Evolutionary conservation across 139 green algal genomes (phyloP).

Genomic region (Trebouxia sp.): DNA sequence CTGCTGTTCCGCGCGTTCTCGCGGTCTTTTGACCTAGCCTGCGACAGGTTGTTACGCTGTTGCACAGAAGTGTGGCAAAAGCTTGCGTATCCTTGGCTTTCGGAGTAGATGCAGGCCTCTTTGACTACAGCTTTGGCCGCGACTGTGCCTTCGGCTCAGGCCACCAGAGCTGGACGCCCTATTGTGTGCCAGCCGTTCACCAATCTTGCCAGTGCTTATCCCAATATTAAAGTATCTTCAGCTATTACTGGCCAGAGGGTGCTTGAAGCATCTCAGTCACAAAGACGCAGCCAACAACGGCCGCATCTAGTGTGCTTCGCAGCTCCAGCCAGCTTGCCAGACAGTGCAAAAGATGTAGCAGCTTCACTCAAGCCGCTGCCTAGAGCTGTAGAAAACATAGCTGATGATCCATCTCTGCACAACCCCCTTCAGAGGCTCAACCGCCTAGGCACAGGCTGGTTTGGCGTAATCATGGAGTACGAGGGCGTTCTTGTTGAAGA

Average conservation of each 20-base stretch:
- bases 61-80: too few relatives aligned
- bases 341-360: conserved; percentile 1
- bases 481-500: conserved; percentile 82
- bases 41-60: too few relatives aligned
- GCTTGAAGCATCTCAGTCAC: too few relatives aligned
- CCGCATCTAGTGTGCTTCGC: not conserved
- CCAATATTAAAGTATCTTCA: not conserved
- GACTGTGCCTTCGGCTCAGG: not conserved
- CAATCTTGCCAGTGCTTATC: conserved; percentile 9
- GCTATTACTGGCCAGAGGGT: not conserved
- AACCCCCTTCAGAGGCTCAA: conserved; percentile 64
- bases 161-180: not conserved
- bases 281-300: not conserved
- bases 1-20: too few relatives aligned
- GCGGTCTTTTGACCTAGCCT: too few relatives aligned
- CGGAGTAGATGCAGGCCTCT: conserved; percentile 20
- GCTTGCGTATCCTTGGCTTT: too few relatives aligned
- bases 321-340: conserved; percentile 9
- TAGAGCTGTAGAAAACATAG: conserved; percentile 45
- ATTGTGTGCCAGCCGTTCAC: not conserved
- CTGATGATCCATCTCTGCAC: conserved; percentile 59
- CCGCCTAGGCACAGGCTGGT: conserved; percentile 81
- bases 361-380: conserved; percentile 45
- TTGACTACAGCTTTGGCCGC: not conserved
- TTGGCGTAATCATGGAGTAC: conserved; percentile 87